Percentiles rank a stretch among this genome's conserved stretches.
These are phyloP conservation scores for Hypoxylon sp. DNA, from an alignment of 2,329 filamentous ascomycete species.

Conservation along the genomic window DNA sequence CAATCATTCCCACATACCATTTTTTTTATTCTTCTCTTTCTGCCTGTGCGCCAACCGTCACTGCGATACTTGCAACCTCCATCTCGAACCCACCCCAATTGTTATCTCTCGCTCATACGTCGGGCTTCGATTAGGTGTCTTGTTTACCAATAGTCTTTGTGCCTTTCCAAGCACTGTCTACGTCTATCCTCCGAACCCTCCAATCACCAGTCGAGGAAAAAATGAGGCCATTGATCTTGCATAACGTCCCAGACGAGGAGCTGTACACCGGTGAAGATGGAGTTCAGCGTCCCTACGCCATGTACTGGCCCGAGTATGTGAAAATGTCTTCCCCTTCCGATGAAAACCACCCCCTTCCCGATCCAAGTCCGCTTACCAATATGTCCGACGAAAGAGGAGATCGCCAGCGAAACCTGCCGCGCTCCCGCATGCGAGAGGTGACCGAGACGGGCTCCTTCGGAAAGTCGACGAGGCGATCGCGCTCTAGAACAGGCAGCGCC, in stretches of 20 bases:
- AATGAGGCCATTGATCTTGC: conserved; percentile 72
- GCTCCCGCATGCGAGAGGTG: conserved; percentile 59
- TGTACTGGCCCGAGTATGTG: conserved; percentile 69
- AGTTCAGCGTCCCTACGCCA: conserved; percentile 69
- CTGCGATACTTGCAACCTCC: background rate
- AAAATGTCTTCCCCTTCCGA: background rate
- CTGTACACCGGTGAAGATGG: conserved; percentile 72
- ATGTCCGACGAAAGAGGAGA: conserved; percentile 55
- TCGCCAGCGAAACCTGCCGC: conserved; percentile 56
- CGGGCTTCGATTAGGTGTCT: conserved; percentile 4
- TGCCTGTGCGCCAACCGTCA: background rate
- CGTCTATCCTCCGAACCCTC: background rate
- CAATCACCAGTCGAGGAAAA: conserved; percentile 18
- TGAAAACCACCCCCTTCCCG: background rate
- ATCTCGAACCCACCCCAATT: background rate
- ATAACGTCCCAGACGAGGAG: conserved; percentile 74
- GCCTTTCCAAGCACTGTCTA: conserved; percentile 3
- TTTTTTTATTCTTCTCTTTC: conserved; percentile 10
- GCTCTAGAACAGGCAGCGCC: conserved; percentile 65
- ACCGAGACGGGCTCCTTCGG: conserved; percentile 71
- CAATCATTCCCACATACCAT: background rate
- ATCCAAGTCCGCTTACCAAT: conserved; percentile 24
- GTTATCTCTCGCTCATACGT: too few relatives aligned
- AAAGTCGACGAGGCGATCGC: conserved; percentile 69
- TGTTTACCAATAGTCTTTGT: conserved; percentile 15